These are phyloP conservation scores for Debaryomycetaceae sp. DNA, from an alignment of 1,139 yeast species.

Conservation along the genomic window DNA sequence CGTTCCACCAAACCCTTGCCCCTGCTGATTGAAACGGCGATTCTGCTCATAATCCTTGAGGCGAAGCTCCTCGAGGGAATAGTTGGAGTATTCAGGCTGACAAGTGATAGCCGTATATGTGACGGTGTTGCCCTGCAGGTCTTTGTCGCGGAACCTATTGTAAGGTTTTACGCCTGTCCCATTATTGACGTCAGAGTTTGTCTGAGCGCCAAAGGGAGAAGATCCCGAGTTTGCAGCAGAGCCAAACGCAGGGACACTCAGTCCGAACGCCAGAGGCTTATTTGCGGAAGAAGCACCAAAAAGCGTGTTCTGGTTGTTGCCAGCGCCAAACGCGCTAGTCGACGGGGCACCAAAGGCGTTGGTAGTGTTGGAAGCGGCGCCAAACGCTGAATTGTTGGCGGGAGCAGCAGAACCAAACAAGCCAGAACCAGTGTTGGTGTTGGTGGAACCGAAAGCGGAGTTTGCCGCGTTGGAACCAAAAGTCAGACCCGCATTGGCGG, in stretches of 20 bases:
- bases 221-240: slow-evolving; percentile 9
- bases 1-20: slow-evolving; percentile 10
- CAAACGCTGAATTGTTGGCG: slow-evolving; percentile 8
- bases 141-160: slow-evolving; percentile 61
- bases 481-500: background rate
- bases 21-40: slow-evolving; percentile 29
- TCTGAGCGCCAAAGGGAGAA: slow-evolving; percentile 21
- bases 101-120: slow-evolving; percentile 62
- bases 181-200: slow-evolving; percentile 33
- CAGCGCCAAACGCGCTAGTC: slow-evolving; percentile 5
- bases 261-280: slow-evolving; percentile 12
- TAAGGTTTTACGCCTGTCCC: slow-evolving; percentile 73
- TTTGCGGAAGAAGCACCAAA: slow-evolving; percentile 10
- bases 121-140: slow-evolving; percentile 46
- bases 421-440: background rate
- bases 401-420: slow-evolving; percentile 8
- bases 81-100: slow-evolving; percentile 84
- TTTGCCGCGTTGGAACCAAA: background rate
- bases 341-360: slow-evolving; percentile 9
- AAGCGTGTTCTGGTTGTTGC: slow-evolving; percentile 2
- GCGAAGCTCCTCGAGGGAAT: slow-evolving; percentile 80
- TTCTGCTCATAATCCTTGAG: slow-evolving; percentile 77
- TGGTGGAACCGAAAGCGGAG: background rate
- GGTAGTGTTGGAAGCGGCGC: slow-evolving; percentile 4
- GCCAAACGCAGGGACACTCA: slow-evolving; percentile 7